These are phyloP conservation scores for Physaria fendleri DNA, from an alignment of 345 rosid species.

Conservation along the genomic window DNA sequence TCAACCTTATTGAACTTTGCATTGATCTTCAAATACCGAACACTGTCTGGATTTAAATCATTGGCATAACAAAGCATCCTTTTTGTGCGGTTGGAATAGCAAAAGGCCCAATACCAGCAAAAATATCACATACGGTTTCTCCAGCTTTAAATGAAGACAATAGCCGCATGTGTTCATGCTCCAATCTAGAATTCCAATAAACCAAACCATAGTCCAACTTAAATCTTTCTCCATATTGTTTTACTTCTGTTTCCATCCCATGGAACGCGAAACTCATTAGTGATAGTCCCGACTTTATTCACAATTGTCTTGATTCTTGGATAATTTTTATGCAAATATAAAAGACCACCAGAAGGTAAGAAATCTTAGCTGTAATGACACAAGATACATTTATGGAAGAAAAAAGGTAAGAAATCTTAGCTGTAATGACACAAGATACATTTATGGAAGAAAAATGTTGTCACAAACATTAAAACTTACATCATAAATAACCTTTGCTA, in stretches of 20 bases:
- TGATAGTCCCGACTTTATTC: constrained; percentile 66
- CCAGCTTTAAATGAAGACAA: constrained; percentile 64
- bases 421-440: constrained; percentile 30
- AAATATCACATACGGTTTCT: constrained; percentile 87
- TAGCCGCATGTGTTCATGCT: constrained; percentile 80
- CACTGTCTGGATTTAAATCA: constrained; percentile 81
- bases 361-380: not conserved
- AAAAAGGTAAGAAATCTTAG: constrained; percentile 70
- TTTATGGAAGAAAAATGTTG: no score
- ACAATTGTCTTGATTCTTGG: constrained; percentile 80
- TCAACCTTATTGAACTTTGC: constrained; percentile 83
- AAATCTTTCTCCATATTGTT: constrained; percentile 82
- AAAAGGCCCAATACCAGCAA: constrained; percentile 94
- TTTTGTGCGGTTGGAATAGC: constrained; percentile 90
- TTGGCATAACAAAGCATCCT: constrained; percentile 90
- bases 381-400: constrained; percentile 60
- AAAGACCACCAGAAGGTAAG: not conserved
- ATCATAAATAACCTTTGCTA: no score
- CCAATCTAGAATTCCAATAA: constrained; percentile 92
- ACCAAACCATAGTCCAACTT: constrained; percentile 79
- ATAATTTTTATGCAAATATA: constrained; percentile 64
- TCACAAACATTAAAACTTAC: no score
- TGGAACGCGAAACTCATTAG: constrained; percentile 77
- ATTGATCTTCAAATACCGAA: constrained; percentile 72
- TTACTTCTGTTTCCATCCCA: constrained; percentile 81